Evolutionary conservation across 169 alveolate species (phyloP).

Genomic region (Miamiensis avidus): DNA sequence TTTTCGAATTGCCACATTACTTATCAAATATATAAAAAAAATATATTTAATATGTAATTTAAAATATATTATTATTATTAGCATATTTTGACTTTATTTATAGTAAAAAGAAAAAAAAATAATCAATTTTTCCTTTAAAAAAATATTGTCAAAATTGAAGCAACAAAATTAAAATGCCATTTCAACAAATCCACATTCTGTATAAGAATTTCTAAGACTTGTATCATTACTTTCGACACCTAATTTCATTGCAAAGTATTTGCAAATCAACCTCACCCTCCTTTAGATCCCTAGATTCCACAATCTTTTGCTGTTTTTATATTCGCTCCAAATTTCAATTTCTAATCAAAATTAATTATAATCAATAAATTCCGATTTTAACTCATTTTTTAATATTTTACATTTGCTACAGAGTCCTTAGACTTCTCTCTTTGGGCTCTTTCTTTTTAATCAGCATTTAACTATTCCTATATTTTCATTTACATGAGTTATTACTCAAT

Average conservation of each 20-base stretch:
- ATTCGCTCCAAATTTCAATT: background rate
- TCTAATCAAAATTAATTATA: background rate
- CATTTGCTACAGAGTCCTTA: background rate
- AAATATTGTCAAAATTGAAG: background rate
- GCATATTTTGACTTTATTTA: no score
- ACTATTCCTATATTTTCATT: background rate
- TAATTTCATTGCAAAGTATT: background rate
- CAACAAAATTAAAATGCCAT: background rate
- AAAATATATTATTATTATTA: no score
- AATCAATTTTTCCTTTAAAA: background rate
- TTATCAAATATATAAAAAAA: no score
- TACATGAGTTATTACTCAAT: background rate
- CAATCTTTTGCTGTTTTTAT: background rate
- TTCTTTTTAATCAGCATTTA: background rate
- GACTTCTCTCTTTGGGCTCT: background rate
- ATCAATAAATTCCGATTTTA: background rate
- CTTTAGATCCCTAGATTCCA: background rate
- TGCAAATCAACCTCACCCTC: background rate
- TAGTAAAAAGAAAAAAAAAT: no score
- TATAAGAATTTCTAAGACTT: background rate
- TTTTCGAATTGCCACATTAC: no score
- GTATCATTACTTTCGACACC: background rate
- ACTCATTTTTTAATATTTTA: no score
- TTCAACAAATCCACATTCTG: background rate
- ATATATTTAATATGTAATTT: no score